Percentiles rank a stretch among this genome's conserved stretches.
Evolutionary conservation across 345 rosid species (phyloP).

Genomic region (Lagerstroemia speciosa): DNA sequence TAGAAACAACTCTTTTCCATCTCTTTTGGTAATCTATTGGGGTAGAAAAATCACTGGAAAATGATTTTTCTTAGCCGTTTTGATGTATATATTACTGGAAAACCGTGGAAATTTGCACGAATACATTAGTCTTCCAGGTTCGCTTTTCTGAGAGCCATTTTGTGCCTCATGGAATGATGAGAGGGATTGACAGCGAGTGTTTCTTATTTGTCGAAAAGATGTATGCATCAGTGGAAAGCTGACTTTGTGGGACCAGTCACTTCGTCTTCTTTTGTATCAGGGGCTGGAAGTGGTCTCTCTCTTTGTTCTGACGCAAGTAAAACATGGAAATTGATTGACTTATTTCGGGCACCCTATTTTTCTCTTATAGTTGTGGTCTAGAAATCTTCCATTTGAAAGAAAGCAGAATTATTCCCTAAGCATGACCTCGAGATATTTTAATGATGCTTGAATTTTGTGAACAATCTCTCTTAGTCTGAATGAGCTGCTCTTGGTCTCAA

Average conservation of each 20-base stretch:
- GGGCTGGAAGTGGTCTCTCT: background rate
- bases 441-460: background rate
- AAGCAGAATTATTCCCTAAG: background rate
- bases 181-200: background rate
- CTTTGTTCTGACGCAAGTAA: background rate
- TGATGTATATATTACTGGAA: background rate
- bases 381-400: background rate
- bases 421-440: background rate
- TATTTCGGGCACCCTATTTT: background rate
- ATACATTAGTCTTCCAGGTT: background rate
- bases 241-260: background rate
- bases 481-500: too few species aligned
- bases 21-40: background rate
- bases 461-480: too few species aligned
- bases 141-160: background rate
- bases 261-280: background rate
- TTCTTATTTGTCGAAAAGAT: background rate
- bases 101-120: background rate
- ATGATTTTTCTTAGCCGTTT: background rate
- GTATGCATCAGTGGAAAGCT: background rate
- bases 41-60: background rate
- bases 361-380: background rate
- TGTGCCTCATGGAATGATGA: background rate
- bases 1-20: background rate
- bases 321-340: background rate